phyloP scores from a whole-genome alignment of 2,329 filamentous ascomycete species.

The Proliferodiscus dingleyae region DNA sequence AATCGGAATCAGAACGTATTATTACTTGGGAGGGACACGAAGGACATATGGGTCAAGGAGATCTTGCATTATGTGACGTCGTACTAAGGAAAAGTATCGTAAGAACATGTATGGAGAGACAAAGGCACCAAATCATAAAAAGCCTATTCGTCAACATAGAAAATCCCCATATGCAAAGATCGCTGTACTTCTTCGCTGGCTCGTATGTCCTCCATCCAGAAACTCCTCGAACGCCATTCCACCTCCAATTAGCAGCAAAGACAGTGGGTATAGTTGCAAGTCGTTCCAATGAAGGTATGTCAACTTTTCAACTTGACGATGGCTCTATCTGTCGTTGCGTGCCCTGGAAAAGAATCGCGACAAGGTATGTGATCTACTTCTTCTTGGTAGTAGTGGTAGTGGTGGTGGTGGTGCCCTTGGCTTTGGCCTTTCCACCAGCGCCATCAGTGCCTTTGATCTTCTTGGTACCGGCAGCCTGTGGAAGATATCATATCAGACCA shows the following conservation, averaged over 20 bases:
- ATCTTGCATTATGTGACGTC: too few relatives aligned
- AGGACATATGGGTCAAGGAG: too few relatives aligned
- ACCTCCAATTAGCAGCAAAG: constrained; percentile 11
- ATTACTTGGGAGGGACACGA: too few relatives aligned
- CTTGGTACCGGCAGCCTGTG: constrained; percentile 34
- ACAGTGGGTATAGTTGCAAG: constrained; percentile 20
- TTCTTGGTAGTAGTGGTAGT: constrained; percentile 23
- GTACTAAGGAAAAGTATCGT: too few relatives aligned
- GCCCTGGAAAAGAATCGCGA: constrained; percentile 17
- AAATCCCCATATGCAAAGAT: constrained; percentile 10
- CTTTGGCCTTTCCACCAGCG: constrained; percentile 16
- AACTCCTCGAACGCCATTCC: constrained; percentile 24
- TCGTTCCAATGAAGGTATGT: constrained; percentile 16
- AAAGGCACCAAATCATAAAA: too few relatives aligned
- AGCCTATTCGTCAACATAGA: too few relatives aligned
- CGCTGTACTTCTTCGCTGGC: constrained; percentile 8
- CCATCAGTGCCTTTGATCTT: constrained; percentile 34
- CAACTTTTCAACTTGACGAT: constrained; percentile 10
- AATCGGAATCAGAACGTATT: too few relatives aligned
- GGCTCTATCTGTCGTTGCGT: constrained; percentile 11
- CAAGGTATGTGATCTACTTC: constrained; percentile 18
- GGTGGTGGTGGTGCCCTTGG: too few relatives aligned
- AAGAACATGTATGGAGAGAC: too few relatives aligned
- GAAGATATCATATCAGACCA: constrained; percentile 7
- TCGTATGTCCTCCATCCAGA: constrained; percentile 3